phyloP scores from a whole-genome alignment of 345 rosid genomes.

The Citrus trifoliata region DNA sequence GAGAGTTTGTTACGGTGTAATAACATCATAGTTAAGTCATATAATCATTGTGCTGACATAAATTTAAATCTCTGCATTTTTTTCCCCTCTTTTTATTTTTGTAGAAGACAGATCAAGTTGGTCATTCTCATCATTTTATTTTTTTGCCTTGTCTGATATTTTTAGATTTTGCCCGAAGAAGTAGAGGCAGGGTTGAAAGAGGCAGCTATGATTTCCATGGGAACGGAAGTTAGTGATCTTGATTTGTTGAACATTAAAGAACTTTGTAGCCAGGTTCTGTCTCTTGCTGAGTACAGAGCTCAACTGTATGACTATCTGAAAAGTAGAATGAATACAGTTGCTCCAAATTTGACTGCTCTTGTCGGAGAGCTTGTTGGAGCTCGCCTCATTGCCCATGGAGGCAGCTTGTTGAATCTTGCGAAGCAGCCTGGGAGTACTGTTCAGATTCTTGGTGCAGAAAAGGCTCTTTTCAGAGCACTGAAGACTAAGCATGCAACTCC shows the following conservation, averaged over 20 bases:
- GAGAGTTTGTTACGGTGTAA: neutral
- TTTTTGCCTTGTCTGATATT: neutral
- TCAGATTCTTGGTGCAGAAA: slow-evolving; percentile 95
- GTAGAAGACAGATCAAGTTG: neutral
- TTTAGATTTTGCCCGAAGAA: slow-evolving; percentile 66
- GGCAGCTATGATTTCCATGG: slow-evolving; percentile 88
- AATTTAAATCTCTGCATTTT: neutral
- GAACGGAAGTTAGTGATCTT: slow-evolving; percentile 81
- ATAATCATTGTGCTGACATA: neutral
- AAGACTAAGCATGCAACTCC: slow-evolving; percentile 96
- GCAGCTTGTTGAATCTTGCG: slow-evolving; percentile 85
- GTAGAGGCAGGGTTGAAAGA: slow-evolving; percentile 77
- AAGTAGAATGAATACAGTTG: slow-evolving; percentile 88
- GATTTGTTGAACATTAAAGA: slow-evolving; percentile 74
- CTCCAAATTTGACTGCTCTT: slow-evolving; percentile 90
- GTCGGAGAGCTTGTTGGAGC: slow-evolving; percentile 99
- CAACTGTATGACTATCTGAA: slow-evolving; percentile 84
- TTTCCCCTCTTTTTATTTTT: too few relatives aligned
- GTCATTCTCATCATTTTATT: neutral
- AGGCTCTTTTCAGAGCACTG: slow-evolving; percentile 89
- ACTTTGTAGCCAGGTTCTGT: slow-evolving; percentile 82
- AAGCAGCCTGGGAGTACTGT: slow-evolving; percentile 94
- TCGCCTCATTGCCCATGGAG: slow-evolving; percentile 91
- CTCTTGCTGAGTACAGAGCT: slow-evolving; percentile 86
- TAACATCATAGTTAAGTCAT: neutral